Base-by-base conservation (phyloP, 2,329 filamentous ascomycete genomes). In the Sclerotinia spermophila region DNA sequence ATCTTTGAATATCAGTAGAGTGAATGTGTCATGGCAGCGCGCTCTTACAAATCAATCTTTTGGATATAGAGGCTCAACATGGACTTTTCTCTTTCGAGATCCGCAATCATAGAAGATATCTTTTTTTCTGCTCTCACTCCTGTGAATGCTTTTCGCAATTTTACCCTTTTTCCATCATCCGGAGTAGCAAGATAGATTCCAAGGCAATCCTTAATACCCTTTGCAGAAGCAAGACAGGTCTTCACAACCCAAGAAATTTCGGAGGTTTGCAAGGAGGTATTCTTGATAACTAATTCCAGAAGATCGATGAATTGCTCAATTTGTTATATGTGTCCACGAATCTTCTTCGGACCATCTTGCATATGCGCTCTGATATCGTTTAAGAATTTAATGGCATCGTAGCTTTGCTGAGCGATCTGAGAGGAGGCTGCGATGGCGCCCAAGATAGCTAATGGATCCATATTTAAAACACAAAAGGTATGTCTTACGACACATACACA, bases 401-500 rank as follows among this genome's bases (percentile, higher is more conserved):
- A 35, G 24, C 62, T 45, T 55, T 71, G 71, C n/a, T 59, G 30
- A 1, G 53, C 64, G 15, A 72, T 60, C 35, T 68, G 58, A 40
- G 69, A 58, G n/a, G 42, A 65, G 30, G 71, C 61, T 51, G 71
- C 66, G 24, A 58, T 44, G 21, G 65, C 69, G 30, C 71, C 71
- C 19, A 72, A 27, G 21, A 70, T n/a, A 21, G 51, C 51, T 13
- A 68, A 21, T 38, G 68, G 71, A 42, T 72, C 62, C 68, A 71
- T 71, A 27, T 40, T 30, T 6, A 7, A 48, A 45, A 64, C 13
- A 19, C 61, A 38, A 24, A n/a, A 35, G 1, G 35, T 64, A 35
- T n/a, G 1, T 35, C 58, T 53, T 53, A n/a, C 7, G 7, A n/a
- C 15, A 45, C n/a, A 19, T 13, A 35, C 19, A 10, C 2, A n/a